Base-by-base conservation (phyloP, 2,329 filamentous ascomycete species). In the Claviceps fusiformis region DNA sequence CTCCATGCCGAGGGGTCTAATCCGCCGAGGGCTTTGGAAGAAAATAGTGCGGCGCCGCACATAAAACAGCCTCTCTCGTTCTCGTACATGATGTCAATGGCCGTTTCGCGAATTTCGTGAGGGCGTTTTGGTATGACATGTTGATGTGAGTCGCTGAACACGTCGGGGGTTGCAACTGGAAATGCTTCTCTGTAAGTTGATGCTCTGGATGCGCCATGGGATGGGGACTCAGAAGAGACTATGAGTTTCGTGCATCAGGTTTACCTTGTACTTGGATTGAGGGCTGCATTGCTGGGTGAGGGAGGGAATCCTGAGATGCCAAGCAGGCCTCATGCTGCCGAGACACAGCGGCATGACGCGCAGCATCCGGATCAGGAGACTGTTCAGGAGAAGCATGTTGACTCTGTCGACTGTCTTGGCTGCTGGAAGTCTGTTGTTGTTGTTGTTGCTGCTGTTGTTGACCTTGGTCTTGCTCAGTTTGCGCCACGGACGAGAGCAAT, bases 11-110 rank as follows among this genome's bases (percentile, higher is more conserved):
- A 71, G 0, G 91, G 89, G 65, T 98, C 93, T 51, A 95, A 80
- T 58, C 88, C 86, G 41, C 95, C 83, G 1, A 98, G 78, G 1
- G 91, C 92, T 59, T 85, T 86, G 8, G 83, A 80, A 1, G 91
- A 95, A 73, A 96, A 98, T n/a, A 95, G 78, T 0, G 91, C 85
- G 13, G 90, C 80, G 33, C 93, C 92, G 63, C 92, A 97, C 58
- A 95, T 75, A 65, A 96, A 95, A 44, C 82, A 84, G 11, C 93
- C 93, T 56, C 93, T 81, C 71, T 98, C 88, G 65, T 98, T 98
- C 68, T 98, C 93, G 69, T 95, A 97, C 0, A 98, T 75, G 5
- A 97, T 80, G 59, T 98, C 93, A 58, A 97, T 82, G 33, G 80
- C 84, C 2, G 75, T 74, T 59, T 83, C 66, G 72, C 77, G 59